Conservation (phyloP, 139 green algal species). For the Chlamydomonas incerta region DNA sequence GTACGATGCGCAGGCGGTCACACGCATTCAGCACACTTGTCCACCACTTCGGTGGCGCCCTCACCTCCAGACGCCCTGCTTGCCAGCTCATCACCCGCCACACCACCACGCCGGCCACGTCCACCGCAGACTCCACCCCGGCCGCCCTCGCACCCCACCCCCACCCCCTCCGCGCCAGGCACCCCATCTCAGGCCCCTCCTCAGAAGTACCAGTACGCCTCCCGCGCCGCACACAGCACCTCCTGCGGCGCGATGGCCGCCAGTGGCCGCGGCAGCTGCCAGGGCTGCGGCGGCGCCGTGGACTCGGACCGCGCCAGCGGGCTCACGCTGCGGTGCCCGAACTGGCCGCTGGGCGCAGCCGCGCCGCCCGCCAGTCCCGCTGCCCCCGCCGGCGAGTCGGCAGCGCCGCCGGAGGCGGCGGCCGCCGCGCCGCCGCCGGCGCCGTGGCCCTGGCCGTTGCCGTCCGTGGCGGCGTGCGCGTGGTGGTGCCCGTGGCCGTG, state of each 20-base stretch:
- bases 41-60: too few relatives aligned
- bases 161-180: too few relatives aligned
- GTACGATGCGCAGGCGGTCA: too few relatives aligned
- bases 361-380: neutral
- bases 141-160: too few relatives aligned
- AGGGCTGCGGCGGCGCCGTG: neutral
- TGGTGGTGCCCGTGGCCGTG: too few relatives aligned
- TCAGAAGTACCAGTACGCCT: constrained; percentile 6
- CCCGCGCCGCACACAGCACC: constrained; percentile 3
- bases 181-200: too few relatives aligned
- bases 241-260: neutral
- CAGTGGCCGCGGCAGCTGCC: constrained; percentile 12
- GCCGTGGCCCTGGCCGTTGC: neutral
- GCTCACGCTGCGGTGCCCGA: neutral
- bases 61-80: too few relatives aligned
- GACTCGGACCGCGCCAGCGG: neutral
- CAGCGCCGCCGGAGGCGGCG: neutral
- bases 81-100: too few relatives aligned
- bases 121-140: too few relatives aligned
- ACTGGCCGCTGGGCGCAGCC: too few relatives aligned
- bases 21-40: too few relatives aligned
- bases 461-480: neutral
- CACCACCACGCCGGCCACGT: too few relatives aligned
- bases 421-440: neutral
- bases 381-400: neutral